These are phyloP conservation scores for Conringia planisiliqua DNA, from an alignment of 345 rosid genomes.

Conservation along the genomic window DNA sequence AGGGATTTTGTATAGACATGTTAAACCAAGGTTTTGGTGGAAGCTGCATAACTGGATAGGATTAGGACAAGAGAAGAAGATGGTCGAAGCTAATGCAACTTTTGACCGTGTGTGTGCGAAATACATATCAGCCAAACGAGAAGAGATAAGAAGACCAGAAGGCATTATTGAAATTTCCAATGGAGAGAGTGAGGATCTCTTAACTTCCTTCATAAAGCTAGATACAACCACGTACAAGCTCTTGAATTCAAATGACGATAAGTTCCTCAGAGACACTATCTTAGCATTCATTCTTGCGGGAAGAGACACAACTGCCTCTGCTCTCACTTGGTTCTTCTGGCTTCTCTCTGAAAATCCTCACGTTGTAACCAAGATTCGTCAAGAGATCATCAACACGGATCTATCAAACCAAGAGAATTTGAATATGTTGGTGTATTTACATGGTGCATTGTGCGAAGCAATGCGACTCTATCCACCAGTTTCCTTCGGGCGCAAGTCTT, in stretches of 20 bases:
- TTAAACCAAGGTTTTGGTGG: conserved; percentile 28
- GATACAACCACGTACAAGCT: background rate
- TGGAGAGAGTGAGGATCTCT: background rate
- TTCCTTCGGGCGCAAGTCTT: background rate
- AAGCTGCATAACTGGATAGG: conserved; percentile 10
- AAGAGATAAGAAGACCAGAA: conserved; percentile 2
- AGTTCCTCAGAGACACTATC: background rate
- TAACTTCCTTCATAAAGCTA: background rate
- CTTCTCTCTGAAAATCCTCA: background rate
- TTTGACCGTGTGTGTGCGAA: background rate
- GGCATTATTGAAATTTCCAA: background rate
- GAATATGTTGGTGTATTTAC: background rate
- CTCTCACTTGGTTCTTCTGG: background rate
- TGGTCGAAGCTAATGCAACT: conserved; percentile 29
- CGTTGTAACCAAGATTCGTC: background rate
- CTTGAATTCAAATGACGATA: background rate
- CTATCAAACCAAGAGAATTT: too few species aligned
- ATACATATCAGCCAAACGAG: background rate
- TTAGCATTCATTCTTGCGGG: background rate
- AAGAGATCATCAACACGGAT: background rate
- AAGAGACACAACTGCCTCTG: background rate
- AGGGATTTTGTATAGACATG: conserved; percentile 2
- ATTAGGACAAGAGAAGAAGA: conserved; percentile 44
- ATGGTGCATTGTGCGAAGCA: background rate
- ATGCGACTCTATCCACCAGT: background rate